Evolutionary conservation across 495 filamentous ascomycete species (phyloP).

Genomic region (Neurospora sp.): DNA sequence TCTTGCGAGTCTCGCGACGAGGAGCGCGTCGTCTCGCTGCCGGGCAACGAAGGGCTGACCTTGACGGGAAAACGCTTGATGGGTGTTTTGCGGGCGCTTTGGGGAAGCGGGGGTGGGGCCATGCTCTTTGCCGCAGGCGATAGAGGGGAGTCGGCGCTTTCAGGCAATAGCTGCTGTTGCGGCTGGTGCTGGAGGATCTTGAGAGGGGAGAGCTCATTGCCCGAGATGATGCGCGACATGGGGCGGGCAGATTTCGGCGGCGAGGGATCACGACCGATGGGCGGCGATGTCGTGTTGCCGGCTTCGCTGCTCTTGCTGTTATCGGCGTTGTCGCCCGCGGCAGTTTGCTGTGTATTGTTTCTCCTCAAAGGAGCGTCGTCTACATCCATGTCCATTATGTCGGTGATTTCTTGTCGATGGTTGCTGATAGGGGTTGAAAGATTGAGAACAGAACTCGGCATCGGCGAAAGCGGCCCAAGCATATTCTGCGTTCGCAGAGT

Average conservation of each 20-base stretch:
- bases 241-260: slow-evolving; percentile 29
- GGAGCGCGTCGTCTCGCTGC: slow-evolving; percentile 12
- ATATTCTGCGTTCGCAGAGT: slow-evolving; percentile 11
- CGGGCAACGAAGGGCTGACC: slow-evolving; percentile 24
- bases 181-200: slow-evolving; percentile 34
- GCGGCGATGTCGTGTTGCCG: slow-evolving; percentile 11
- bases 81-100: slow-evolving; percentile 40
- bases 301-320: slow-evolving; percentile 3
- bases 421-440: slow-evolving; percentile 20
- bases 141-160: not conserved
- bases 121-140: slow-evolving; percentile 9
- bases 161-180: slow-evolving; percentile 8
- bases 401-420: slow-evolving; percentile 17
- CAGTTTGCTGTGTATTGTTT: slow-evolving; percentile 6
- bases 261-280: slow-evolving; percentile 15
- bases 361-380: not conserved
- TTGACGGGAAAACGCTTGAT: slow-evolving; percentile 47
- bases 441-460: slow-evolving; percentile 27
- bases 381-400: slow-evolving; percentile 7
- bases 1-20: slow-evolving; percentile 22
- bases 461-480: slow-evolving; percentile 29
- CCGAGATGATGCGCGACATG: slow-evolving; percentile 37
- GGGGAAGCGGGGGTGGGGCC: slow-evolving; percentile 18
- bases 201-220: slow-evolving; percentile 38
- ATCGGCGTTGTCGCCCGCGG: slow-evolving; percentile 7